A percentile compares a stretch with the other conserved stretches of the same genome.
These are phyloP conservation scores for Pisolithus orientalis DNA, from an alignment of 768 basidiomycete species.

Conservation along the genomic window DNA sequence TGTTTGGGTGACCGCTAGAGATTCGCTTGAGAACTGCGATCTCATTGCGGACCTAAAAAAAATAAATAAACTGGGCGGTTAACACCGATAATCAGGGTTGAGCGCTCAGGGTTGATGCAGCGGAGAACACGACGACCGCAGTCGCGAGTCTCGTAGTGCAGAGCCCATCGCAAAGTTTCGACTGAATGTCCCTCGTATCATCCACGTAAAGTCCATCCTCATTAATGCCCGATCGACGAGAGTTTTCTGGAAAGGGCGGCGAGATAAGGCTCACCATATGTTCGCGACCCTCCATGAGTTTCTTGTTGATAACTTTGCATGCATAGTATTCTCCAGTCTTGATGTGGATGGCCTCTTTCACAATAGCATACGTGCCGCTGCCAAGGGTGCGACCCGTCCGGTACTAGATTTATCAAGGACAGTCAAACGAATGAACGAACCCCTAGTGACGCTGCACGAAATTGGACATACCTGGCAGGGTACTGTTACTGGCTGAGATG, in stretches of 20 bases:
- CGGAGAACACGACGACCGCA: background rate
- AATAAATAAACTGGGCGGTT: constrained; percentile 4
- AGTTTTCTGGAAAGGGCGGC: background rate
- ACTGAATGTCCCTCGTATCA: constrained; percentile 7
- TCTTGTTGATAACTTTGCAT: constrained; percentile 99
- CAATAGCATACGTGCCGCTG: constrained; percentile 92
- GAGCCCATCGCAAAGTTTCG: constrained; percentile 2
- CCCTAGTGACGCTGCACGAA: constrained; percentile 1
- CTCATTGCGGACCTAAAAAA: constrained; percentile 86
- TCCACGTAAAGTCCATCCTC: too few relatives aligned
- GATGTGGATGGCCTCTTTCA: constrained; percentile 93
- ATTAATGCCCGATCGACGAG: background rate
- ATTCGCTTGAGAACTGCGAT: constrained; percentile 92
- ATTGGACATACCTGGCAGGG: constrained; percentile 38
- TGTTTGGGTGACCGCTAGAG: constrained; percentile 83
- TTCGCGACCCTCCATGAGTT: constrained; percentile 95
- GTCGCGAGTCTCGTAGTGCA: background rate
- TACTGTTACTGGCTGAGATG: constrained; percentile 30
- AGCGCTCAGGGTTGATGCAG: constrained; percentile 12
- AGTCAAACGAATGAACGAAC: background rate
- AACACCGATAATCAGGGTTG: constrained; percentile 3
- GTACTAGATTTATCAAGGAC: constrained; percentile 42
- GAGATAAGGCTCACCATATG: constrained; percentile 68
- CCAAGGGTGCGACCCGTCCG: constrained; percentile 84
- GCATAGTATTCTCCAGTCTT: constrained; percentile 92